Conservation (phyloP, 805 yeast genomes). For the Tetrapisispora arboricola region DNA sequence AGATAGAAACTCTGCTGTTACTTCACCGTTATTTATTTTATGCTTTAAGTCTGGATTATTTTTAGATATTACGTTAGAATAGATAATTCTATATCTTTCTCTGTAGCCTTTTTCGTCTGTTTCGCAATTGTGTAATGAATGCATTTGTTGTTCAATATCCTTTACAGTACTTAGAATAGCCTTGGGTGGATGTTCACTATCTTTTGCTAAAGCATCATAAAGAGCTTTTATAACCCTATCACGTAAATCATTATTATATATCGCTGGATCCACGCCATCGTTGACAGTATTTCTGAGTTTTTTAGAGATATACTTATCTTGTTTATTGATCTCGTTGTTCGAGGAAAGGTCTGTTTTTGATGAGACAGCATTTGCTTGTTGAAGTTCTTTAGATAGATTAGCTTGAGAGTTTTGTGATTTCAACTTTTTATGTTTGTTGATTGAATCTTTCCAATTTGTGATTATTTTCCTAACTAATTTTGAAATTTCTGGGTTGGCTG, state of each 20-base stretch:
- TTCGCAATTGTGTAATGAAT: slow-evolving; percentile 45
- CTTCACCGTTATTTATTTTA: slow-evolving; percentile 55
- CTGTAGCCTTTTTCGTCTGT: slow-evolving; percentile 49
- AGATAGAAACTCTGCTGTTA: slow-evolving; percentile 55
- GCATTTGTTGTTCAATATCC: slow-evolving; percentile 66
- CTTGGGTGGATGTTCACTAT: slow-evolving; percentile 51
- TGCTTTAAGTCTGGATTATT: slow-evolving; percentile 78
- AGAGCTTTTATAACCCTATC: slow-evolving; percentile 76
- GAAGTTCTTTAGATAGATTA: background rate
- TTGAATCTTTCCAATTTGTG: slow-evolving; percentile 82
- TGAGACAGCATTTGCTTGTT: background rate
- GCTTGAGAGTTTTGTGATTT: slow-evolving; percentile 14
- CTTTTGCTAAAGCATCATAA: slow-evolving; percentile 84
- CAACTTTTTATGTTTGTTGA: slow-evolving; percentile 47
- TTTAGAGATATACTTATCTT: slow-evolving; percentile 35
- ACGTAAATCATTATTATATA: slow-evolving; percentile 70
- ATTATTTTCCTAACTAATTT: slow-evolving; percentile 73
- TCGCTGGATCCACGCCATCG: slow-evolving; percentile 64
- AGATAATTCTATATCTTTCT: slow-evolving; percentile 75
- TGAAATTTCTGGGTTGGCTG: slow-evolving; percentile 54
- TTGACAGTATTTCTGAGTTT: slow-evolving; percentile 69
- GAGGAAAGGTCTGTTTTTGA: background rate
- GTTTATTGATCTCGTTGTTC: slow-evolving; percentile 14
- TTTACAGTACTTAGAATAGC: slow-evolving; percentile 53
- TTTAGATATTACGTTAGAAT: slow-evolving; percentile 79